phyloP scores from a whole-genome alignment of 2,329 filamentous ascomycete genomes.

The Alternaria arbusti region DNA sequence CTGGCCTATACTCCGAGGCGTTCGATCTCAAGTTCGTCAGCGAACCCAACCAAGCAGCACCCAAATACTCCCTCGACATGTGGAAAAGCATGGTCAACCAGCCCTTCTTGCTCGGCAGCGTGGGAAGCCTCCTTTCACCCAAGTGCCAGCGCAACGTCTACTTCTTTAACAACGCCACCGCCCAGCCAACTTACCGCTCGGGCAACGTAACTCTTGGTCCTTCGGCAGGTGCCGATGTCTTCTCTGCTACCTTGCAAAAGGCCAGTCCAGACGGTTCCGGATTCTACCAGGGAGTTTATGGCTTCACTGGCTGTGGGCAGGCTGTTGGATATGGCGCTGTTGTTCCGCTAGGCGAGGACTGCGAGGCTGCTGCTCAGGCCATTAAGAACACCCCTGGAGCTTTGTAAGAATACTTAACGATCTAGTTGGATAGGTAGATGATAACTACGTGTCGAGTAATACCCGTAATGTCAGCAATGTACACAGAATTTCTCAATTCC shows the following conservation, averaged over 20 bases:
- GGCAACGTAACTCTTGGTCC: slow-evolving; percentile 16
- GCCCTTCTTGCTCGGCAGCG: slow-evolving; percentile 5
- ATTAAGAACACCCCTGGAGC: slow-evolving; percentile 9
- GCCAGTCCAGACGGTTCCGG: slow-evolving; percentile 6
- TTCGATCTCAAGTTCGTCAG: slow-evolving; percentile 14
- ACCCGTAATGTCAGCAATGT: background rate
- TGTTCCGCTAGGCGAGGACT: slow-evolving; percentile 14
- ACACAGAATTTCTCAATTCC: background rate
- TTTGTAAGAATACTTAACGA: background rate
- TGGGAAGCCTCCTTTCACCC: background rate
- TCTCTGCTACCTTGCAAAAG: slow-evolving; percentile 3
- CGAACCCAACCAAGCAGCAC: background rate
- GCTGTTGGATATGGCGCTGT: slow-evolving; percentile 13
- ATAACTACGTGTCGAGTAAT: background rate
- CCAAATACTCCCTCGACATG: slow-evolving; percentile 2
- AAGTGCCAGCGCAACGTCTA: slow-evolving; percentile 15
- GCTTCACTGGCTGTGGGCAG: slow-evolving; percentile 18
- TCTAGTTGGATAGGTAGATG: background rate
- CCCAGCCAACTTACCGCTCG: slow-evolving; percentile 6
- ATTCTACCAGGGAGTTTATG: slow-evolving; percentile 5
- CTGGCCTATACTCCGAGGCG: slow-evolving; percentile 13
- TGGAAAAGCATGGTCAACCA: slow-evolving; percentile 16
- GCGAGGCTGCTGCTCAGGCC: slow-evolving; percentile 10
- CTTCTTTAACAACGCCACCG: slow-evolving; percentile 14
- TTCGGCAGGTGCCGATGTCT: slow-evolving; percentile 3